These are phyloP conservation scores for Boletus sp. DNA, from an alignment of 768 basidiomycete species.

Conservation along the genomic window DNA sequence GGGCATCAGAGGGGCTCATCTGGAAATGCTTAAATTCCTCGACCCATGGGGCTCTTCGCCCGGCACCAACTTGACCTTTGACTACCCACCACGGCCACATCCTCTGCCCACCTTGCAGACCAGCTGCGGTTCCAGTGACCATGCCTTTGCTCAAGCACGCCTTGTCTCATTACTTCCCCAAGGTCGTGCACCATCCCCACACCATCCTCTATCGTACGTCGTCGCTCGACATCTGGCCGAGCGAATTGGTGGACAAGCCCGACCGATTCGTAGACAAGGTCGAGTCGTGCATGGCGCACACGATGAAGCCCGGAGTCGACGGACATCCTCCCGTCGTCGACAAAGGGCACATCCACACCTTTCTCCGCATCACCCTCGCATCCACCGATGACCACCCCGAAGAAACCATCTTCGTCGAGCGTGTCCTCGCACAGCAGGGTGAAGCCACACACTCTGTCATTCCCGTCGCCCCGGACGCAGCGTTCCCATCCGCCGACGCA, in stretches of 20 bases:
- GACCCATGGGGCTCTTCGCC: too few species aligned
- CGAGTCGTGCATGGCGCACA: slow-evolving; percentile 8
- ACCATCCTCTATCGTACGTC: slow-evolving; percentile 8
- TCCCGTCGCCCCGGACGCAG: neutral
- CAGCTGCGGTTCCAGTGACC: too few species aligned
- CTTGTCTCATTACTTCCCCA: slow-evolving; percentile 8
- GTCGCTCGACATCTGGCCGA: slow-evolving; percentile 10
- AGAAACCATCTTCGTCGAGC: slow-evolving; percentile 11
- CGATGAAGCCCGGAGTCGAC: neutral
- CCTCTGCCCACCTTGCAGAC: too few species aligned
- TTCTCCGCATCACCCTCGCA: slow-evolving; percentile 8
- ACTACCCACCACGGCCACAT: too few species aligned
- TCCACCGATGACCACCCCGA: slow-evolving; percentile 1
- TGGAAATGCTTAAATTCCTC: too few species aligned
- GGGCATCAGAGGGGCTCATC: too few species aligned
- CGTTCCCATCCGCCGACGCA: neutral
- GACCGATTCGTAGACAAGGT: slow-evolving; percentile 10
- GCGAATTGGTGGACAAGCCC: neutral
- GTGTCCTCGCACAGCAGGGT: neutral
- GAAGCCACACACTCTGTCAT: slow-evolving; percentile 2
- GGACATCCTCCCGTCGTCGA: neutral
- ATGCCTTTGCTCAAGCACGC: too few species aligned
- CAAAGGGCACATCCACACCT: slow-evolving; percentile 5
- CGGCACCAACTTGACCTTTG: too few species aligned
- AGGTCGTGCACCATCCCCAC: slow-evolving; percentile 6